Conservation (phyloP, 495 filamentous ascomycete species). For the Trichoderma orchidacearum region DNA sequence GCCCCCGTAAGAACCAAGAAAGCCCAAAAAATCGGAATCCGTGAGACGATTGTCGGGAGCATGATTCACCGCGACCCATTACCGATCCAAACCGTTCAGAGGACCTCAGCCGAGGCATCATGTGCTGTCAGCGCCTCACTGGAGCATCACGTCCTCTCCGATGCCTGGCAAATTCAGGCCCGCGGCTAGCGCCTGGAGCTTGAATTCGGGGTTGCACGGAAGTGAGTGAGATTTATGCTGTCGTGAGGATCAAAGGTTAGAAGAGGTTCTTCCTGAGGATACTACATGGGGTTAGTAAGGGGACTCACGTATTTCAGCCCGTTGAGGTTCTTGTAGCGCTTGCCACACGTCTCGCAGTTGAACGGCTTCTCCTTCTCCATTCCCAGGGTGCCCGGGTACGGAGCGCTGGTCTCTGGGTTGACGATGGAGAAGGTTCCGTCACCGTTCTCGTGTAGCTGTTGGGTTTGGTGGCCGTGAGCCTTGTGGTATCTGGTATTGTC, state of each 20-base stretch:
- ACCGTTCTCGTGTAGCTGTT: slow-evolving; percentile 86
- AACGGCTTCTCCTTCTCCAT: slow-evolving; percentile 99
- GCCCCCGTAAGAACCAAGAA: neutral
- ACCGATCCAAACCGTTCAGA: neutral
- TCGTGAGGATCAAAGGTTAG: neutral
- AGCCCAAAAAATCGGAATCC: neutral
- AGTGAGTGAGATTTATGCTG: slow-evolving; percentile 72
- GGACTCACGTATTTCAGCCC: slow-evolving; percentile 68
- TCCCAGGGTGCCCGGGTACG: slow-evolving; percentile 88
- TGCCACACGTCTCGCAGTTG: slow-evolving; percentile 89
- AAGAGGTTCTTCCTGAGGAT: too few species aligned
- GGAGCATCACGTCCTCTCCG: slow-evolving; percentile 22
- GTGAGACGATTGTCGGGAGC: neutral
- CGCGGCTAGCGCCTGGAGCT: slow-evolving; percentile 1
- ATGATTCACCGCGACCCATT: neutral
- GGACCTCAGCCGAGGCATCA: neutral
- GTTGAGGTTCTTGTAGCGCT: slow-evolving; percentile 98
- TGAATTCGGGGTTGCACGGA: slow-evolving; percentile 44
- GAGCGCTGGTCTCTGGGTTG: slow-evolving; percentile 84
- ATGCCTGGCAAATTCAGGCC: slow-evolving; percentile 25
- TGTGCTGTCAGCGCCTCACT: neutral
- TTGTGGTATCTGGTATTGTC: slow-evolving; percentile 59
- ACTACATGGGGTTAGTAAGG: neutral
- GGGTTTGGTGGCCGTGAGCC: slow-evolving; percentile 85
- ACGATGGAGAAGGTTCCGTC: slow-evolving; percentile 98